These are phyloP conservation scores for Triticum turgidum DNA, from an alignment of 176 grass and related monocot genomes.

Conservation along the genomic window DNA sequence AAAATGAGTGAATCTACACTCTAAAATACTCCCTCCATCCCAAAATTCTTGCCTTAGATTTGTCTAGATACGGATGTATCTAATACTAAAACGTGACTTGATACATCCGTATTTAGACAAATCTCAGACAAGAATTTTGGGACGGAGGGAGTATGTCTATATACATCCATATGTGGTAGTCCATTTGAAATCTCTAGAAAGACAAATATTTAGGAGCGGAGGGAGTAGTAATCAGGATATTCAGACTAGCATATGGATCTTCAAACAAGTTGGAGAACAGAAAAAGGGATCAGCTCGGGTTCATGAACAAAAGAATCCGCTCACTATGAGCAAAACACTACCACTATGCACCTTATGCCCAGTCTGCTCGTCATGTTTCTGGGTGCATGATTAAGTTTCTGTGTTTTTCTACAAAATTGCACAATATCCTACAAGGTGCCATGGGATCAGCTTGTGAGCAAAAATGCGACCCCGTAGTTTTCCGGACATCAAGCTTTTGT, in stretches of 20 bases:
- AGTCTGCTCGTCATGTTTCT: neutral
- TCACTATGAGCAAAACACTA: neutral
- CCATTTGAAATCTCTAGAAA: too few species aligned
- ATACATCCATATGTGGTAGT: too few species aligned
- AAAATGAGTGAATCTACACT: too few species aligned
- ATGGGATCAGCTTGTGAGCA: neutral
- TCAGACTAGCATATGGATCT: neutral
- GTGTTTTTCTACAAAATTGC: constrained; percentile 2
- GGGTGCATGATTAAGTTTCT: neutral
- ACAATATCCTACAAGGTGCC: neutral
- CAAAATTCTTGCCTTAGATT: too few species aligned
- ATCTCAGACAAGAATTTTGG: too few species aligned
- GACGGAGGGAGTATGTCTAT: too few species aligned
- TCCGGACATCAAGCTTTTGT: neutral
- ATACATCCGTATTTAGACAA: too few species aligned
- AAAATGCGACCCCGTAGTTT: neutral
- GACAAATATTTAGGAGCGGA: too few species aligned
- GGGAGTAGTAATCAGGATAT: neutral
- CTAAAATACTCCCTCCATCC: too few species aligned
- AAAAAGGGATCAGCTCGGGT: neutral
- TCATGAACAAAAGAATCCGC: neutral
- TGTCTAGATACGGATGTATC: too few species aligned
- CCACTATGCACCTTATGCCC: neutral
- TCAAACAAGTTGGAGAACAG: neutral
- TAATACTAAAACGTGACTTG: too few species aligned